Conservation (phyloP, 768 basidiomycete genomes). For the Lyophyllum atratum region DNA sequence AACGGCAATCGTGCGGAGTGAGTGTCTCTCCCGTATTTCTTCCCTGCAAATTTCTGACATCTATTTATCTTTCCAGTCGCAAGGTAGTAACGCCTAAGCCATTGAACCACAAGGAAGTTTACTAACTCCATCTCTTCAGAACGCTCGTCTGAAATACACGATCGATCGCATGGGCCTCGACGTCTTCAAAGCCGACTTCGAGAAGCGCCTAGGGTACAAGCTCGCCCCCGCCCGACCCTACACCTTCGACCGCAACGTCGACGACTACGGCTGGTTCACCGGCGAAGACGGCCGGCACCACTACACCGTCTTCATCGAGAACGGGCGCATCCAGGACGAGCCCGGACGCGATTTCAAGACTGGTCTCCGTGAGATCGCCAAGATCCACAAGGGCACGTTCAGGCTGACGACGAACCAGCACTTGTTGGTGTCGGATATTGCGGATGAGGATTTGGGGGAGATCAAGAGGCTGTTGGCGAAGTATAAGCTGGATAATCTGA, state of each 20-base stretch:
- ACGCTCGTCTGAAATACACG: constrained; percentile 94
- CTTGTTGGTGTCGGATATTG: constrained; percentile 82
- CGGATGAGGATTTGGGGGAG: constrained; percentile 65
- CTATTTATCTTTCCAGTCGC: constrained; percentile 40
- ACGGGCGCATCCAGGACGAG: constrained; percentile 96
- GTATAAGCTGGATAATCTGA: constrained; percentile 89
- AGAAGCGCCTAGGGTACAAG: constrained; percentile 80
- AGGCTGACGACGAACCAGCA: constrained; percentile 96
- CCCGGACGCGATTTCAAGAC: constrained; percentile 90
- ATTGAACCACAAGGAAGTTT: not conserved
- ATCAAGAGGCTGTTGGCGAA: constrained; percentile 81
- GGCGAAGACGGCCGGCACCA: constrained; percentile 89
- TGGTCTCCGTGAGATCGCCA: constrained; percentile 89
- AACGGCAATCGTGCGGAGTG: constrained; percentile 94
- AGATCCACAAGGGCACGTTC: constrained; percentile 93
- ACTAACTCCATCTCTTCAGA: constrained; percentile 39
- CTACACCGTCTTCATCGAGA: constrained; percentile 95
- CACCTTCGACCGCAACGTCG: constrained; percentile 86
- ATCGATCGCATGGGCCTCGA: constrained; percentile 94
- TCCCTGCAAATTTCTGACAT: not conserved
- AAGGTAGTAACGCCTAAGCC: constrained; percentile 41
- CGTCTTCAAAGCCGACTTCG: constrained; percentile 86
- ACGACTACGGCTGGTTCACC: constrained; percentile 92
- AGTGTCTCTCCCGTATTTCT: constrained; percentile 30
- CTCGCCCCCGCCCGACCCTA: constrained; percentile 75